Evolutionary conservation across 2,329 filamentous ascomycete genomes (phyloP), one percentile per base, ranked within the genome.

Genomic region (Colletotrichum costaricense): DNA sequence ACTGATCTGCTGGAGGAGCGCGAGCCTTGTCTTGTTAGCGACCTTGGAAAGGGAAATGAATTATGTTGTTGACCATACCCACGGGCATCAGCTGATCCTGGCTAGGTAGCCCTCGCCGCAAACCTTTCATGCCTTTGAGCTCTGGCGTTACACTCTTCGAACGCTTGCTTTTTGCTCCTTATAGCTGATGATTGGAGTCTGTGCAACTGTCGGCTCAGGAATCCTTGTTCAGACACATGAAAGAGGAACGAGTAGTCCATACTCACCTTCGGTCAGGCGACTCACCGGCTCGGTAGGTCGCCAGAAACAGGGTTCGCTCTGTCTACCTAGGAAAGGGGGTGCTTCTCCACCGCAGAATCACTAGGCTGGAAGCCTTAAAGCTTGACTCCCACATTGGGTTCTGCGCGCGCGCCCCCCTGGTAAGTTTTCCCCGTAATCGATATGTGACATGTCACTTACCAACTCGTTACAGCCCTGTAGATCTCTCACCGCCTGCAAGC

Each of bases 401-500:
- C 35, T 38, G 19, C 19, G 42, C 30, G 42, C 38, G 24, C 22
- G 52, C 19, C 46, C 38, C 38, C 67, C 63, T 14, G 30, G 19
- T 55, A 59, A 24, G 62, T 49, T 60, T 62, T 55, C 57, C 71
- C 62, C 67, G 49, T 62, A 57, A 57, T 62, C 33, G 46, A 49
- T 22, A 65, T 66, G 24, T 73, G 71, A 73, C 35, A 71, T 14
- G 62, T 73, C 71, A 66, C 71, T 38, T 66, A 65, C 70, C 66
- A 70, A 35, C 35, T 30, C 38, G 56, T 64, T 30, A 49, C 66
- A 73, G 71, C 56, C 67, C 63, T 60, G 67, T 70, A 65, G 71
- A 73, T 73, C 67, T 56, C 49, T 70, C 71, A 73, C 71, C 71
- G 71, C 71, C 67, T 70, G 62, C 42, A 59, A 65, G 52, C 24